Evolutionary conservation across 345 rosid genomes (phyloP).

Genomic region (Acer negundo): DNA sequence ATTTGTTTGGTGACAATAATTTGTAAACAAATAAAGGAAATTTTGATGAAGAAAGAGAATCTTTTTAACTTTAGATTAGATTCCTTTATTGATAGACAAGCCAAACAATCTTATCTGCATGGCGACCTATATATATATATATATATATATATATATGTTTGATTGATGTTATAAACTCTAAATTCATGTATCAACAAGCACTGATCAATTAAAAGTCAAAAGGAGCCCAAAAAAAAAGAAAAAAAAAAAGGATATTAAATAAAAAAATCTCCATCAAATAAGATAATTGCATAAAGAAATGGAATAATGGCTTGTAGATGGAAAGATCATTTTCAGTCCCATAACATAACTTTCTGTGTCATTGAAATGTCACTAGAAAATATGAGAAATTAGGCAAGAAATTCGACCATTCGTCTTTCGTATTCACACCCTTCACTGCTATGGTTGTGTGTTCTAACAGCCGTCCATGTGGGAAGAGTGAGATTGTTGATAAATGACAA

Average conservation of each 20-base stretch:
- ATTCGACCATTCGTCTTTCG: background rate
- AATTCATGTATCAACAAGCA: background rate
- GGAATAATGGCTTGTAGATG: background rate
- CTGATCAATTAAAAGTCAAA: background rate
- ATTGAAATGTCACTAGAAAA: background rate
- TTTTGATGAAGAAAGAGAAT: background rate
- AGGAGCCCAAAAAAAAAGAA: background rate
- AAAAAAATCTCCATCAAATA: background rate
- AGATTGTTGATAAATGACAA: background rate
- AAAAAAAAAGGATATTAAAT: too few relatives aligned
- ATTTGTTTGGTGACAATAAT: background rate
- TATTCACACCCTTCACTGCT: background rate
- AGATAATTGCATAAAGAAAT: background rate
- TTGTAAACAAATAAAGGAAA: background rate
- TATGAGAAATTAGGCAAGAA: background rate
- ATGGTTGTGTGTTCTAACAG: background rate
- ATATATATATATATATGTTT: background rate
- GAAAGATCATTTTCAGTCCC: background rate
- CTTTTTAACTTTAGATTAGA: background rate
- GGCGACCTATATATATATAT: background rate
- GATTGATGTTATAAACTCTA: too few relatives aligned
- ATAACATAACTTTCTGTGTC: background rate
- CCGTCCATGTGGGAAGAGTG: background rate
- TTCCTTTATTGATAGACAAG: too few relatives aligned
- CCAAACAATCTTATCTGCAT: background rate